Evolutionary conservation across 805 yeast species (phyloP), one percentile per base, ranked within the genome.

Genomic region (Zygoascus biomembranicola): DNA sequence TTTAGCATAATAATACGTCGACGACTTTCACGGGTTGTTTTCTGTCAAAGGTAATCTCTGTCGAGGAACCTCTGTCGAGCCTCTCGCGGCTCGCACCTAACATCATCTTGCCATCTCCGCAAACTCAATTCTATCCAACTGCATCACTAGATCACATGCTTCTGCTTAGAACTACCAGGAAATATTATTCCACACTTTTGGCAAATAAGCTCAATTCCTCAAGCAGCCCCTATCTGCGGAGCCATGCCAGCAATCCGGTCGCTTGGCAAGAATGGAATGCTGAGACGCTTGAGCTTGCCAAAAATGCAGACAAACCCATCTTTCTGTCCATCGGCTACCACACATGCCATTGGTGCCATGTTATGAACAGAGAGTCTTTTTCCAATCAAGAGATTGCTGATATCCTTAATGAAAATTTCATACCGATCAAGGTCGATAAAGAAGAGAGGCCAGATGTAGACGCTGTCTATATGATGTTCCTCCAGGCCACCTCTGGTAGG

Each of bases 361-460:
- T 68, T 5, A 69, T 70, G 73, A 67, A 67, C 57, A 48, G 57
- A 31, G 73, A 68, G 55, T 57, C 66, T 14, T 70, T 69, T 51
- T 45, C 59, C 9, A 55, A 62, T 43, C 50, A 54, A 1, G 53
- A 43, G 14, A 60, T 68, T 16, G 72, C 71, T 10, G 59, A 52
- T 1, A 32, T 60, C 18, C 57, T 71, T 47, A 68, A 70, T 52
- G 56, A 59, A 20, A 42, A 60, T 48, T 71, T 66, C 55, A 57
- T 69, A n/a, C 71, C 73, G 5, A 59, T 71, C 53, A 69, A 68
- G 49, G 61, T 71, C 51, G 73, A 71, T 51, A 62, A 69, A 35
- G 73, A 70, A 49, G 69, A 67, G 49, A 63, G 70, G n/a, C 73
- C 73, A n/a, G 75, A 68, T 53, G 55, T 71, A 23, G 74, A 70